Conservation (phyloP, 176 grass and related monocot genomes). For the Avena insularis region DNA sequence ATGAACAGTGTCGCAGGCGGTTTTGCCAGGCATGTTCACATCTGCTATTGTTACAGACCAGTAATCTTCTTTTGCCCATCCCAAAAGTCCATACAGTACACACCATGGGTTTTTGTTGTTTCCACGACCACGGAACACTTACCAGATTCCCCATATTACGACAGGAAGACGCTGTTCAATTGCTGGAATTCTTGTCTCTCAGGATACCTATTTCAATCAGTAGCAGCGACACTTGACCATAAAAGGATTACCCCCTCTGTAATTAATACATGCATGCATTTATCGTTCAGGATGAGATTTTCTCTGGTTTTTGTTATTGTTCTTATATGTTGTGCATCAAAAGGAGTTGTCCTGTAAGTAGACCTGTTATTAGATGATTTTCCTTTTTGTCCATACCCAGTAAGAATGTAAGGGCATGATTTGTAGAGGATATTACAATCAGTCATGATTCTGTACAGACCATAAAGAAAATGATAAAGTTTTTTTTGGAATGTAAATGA, state of each 20-base stretch:
- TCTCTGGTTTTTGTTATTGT: background rate
- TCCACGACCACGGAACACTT: background rate
- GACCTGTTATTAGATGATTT: conserved; percentile 7
- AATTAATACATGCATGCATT: conserved; percentile 13
- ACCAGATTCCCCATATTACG: background rate
- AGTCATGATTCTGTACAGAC: conserved; percentile 33
- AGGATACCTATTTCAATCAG: background rate
- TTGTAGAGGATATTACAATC: conserved; percentile 32
- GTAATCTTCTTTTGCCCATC: background rate
- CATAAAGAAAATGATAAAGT: background rate
- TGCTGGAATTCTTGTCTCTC: background rate
- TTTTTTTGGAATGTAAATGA: conserved; percentile 1
- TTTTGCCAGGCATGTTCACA: conserved; percentile 6
- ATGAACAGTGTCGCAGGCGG: conserved; percentile 10
- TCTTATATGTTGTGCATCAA: background rate
- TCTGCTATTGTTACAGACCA: conserved; percentile 11
- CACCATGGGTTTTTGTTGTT: background rate
- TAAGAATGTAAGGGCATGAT: conserved; percentile 26
- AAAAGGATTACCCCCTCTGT: background rate
- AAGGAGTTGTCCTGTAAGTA: conserved; percentile 30
- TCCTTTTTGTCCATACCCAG: conserved; percentile 12
- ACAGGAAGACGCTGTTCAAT: background rate
- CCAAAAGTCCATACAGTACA: no score
- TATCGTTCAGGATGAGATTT: background rate
- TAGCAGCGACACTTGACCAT: background rate